A percentile compares a stretch with the other conserved stretches of the same genome.
These are phyloP conservation scores for Botryotinia narcissicola DNA, from an alignment of 2,329 filamentous ascomycete genomes.

Conservation along the genomic window DNA sequence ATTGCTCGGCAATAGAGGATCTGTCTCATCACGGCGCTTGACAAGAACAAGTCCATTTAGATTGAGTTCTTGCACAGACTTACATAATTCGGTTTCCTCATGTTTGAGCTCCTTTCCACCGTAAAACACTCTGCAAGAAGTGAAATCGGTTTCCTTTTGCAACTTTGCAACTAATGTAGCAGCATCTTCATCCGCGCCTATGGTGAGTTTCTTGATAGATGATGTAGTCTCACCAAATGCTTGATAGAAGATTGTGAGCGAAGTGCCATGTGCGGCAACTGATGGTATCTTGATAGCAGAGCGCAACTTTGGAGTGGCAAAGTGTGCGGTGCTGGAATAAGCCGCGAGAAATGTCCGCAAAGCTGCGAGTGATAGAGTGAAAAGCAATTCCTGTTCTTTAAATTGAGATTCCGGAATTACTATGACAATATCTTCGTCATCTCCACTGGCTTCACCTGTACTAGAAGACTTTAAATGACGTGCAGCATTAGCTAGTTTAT, in stretches of 20 bases:
- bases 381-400: conserved; percentile 57
- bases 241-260: conserved; percentile 69
- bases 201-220: conserved; percentile 59
- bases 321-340: conserved; percentile 59
- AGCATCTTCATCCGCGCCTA: conserved; percentile 70
- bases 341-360: conserved; percentile 65
- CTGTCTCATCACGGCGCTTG: conserved; percentile 53
- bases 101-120: conserved; percentile 65
- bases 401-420: conserved; percentile 49
- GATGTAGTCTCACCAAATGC: conserved; percentile 62
- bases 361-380: conserved; percentile 66
- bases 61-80: conserved; percentile 66
- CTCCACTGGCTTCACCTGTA: conserved; percentile 44
- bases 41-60: conserved; percentile 67
- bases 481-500: conserved; percentile 65
- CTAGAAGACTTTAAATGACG: conserved; percentile 51
- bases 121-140: conserved; percentile 71
- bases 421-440: conserved; percentile 54
- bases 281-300: conserved; percentile 52
- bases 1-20: conserved; percentile 48
- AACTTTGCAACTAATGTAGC: conserved; percentile 67
- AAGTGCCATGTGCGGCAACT: conserved; percentile 58
- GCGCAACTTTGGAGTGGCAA: conserved; percentile 57
- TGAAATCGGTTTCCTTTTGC: conserved; percentile 68
- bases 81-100: conserved; percentile 55